Conservation (phyloP, 768 basidiomycete genomes). For the Neoboletus magnificus region DNA sequence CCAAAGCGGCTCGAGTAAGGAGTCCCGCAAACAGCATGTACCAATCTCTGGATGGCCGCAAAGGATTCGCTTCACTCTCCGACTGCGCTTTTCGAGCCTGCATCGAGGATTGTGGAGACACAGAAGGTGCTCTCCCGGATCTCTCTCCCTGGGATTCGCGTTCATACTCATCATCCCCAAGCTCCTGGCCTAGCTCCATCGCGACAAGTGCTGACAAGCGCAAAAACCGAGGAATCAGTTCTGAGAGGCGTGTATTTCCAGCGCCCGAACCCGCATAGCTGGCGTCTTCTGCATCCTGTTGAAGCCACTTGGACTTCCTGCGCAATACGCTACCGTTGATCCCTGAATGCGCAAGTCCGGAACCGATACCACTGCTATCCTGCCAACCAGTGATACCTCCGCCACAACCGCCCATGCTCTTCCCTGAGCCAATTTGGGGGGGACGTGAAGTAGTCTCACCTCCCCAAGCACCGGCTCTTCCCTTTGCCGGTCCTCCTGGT, state of each 20-base stretch:
- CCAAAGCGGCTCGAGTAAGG: slow-evolving; percentile 77
- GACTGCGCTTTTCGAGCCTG: slow-evolving; percentile 26
- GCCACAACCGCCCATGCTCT: slow-evolving; percentile 29
- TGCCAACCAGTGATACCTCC: slow-evolving; percentile 70
- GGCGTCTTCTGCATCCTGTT: slow-evolving; percentile 20
- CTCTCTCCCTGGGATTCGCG: slow-evolving; percentile 29
- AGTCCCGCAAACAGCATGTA: slow-evolving; percentile 76
- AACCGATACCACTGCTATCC: slow-evolving; percentile 71
- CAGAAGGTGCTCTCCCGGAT: slow-evolving; percentile 16
- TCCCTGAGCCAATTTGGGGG: slow-evolving; percentile 16
- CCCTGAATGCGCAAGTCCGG: slow-evolving; percentile 59
- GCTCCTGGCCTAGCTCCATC: slow-evolving; percentile 71
- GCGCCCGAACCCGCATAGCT: slow-evolving; percentile 38
- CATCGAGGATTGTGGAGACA: slow-evolving; percentile 10
- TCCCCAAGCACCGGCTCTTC: slow-evolving; percentile 25
- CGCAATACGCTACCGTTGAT: slow-evolving; percentile 57
- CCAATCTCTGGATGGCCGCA: slow-evolving; percentile 75
- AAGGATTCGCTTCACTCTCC: slow-evolving; percentile 44
- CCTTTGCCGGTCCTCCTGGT: slow-evolving; percentile 25
- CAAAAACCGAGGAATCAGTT: slow-evolving; percentile 68
- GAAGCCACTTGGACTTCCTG: slow-evolving; percentile 38
- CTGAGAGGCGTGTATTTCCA: slow-evolving; percentile 62
- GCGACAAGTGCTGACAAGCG: slow-evolving; percentile 76
- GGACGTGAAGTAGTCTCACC: slow-evolving; percentile 24
- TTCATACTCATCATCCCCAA: slow-evolving; percentile 50